Percentiles rank a stretch among this genome's conserved stretches.
Evolutionary conservation across 176 grass and related monocot genomes (phyloP).

Genomic region (Aegilops speltoides): DNA sequence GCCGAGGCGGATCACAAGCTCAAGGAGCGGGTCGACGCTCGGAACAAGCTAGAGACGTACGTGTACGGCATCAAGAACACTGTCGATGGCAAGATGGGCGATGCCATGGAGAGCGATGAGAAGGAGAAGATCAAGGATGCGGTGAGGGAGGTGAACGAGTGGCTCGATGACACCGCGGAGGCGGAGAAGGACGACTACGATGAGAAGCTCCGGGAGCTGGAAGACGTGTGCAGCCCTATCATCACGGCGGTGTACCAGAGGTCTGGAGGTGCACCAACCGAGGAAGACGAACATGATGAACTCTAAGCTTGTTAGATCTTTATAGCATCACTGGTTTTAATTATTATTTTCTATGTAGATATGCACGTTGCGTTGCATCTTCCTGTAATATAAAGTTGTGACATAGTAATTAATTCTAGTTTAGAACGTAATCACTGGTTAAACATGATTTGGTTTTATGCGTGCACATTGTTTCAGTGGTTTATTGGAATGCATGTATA

Average conservation of each 20-base stretch:
- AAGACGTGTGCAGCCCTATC: slow-evolving; percentile 37
- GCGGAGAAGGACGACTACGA: neutral
- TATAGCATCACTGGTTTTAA: too few species aligned
- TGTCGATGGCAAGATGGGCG: neutral
- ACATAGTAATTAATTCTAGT: too few species aligned
- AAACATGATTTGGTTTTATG: too few species aligned
- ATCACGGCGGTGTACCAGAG: slow-evolving; percentile 26
- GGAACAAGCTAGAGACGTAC: slow-evolving; percentile 5
- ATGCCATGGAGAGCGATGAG: neutral
- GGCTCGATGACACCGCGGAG: neutral
- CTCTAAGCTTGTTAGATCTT: neutral
- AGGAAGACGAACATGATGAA: neutral
- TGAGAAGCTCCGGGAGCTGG: slow-evolving; percentile 42
- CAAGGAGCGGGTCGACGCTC: neutral
- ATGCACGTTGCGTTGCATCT: too few species aligned
- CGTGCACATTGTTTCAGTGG: too few species aligned
- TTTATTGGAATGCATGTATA: too few species aligned
- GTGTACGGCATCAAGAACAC: neutral
- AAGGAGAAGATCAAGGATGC: neutral
- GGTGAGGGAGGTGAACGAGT: neutral
- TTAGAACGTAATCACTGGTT: too few species aligned
- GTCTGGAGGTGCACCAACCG: neutral
- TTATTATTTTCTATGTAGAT: too few species aligned
- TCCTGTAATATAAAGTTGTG: too few species aligned
- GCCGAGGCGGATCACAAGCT: neutral